A percentile compares a stretch with the other conserved stretches of the same genome.
Evolutionary conservation across 345 rosid genomes (phyloP).

Genomic region (Trapa bicornis): DNA sequence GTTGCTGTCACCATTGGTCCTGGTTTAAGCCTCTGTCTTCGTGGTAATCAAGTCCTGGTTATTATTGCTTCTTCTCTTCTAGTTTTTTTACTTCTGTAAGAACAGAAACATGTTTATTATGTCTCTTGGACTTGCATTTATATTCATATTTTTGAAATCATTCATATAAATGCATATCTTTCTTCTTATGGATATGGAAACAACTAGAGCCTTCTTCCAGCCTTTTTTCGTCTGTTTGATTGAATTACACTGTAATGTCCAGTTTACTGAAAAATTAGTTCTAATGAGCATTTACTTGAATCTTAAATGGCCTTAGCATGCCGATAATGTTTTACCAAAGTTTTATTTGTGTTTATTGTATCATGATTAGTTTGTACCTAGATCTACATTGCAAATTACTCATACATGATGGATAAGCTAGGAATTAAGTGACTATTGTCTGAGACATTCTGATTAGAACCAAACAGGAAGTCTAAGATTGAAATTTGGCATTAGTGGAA

Average conservation of each 20-base stretch:
- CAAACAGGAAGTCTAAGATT: no score
- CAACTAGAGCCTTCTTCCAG: neutral
- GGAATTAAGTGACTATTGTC: neutral
- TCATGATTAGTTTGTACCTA: neutral
- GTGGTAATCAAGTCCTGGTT: conserved; percentile 36
- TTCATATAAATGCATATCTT: neutral
- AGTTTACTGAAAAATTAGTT: no score
- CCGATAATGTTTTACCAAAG: neutral
- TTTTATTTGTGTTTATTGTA: neutral
- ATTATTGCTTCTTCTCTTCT: neutral
- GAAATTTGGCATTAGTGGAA: neutral
- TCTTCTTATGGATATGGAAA: neutral
- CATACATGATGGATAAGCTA: neutral
- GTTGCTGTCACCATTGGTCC: conserved; percentile 99
- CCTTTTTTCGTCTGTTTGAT: neutral
- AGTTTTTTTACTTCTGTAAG: neutral
- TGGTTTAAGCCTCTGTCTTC: conserved; percentile 89
- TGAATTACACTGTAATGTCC: neutral
- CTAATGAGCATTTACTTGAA: neutral
- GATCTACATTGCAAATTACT: neutral
- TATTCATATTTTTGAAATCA: neutral
- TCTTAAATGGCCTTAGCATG: neutral
- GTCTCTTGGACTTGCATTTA: neutral
- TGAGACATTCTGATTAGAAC: neutral
- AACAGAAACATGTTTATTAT: neutral